Evolutionary conservation across 176 grass and related monocot genomes (phyloP), one percentile per base, ranked within the genome.

Genomic region (Oryza longistaminata): DNA sequence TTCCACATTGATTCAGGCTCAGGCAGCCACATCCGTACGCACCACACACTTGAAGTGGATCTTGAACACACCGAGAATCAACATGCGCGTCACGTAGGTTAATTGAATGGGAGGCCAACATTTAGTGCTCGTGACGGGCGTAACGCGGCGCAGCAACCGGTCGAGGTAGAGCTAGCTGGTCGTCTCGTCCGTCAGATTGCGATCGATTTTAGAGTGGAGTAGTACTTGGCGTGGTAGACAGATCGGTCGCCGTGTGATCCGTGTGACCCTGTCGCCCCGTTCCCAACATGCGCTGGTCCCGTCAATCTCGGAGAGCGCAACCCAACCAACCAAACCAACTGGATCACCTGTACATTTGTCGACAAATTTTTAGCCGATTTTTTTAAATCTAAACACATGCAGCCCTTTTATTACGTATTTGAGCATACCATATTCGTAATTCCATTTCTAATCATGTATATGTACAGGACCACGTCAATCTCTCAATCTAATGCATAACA

Each of bases 81-180:
- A 0, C 66, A 69, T 15, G 65, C 48, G 6, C 4, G 21, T 58
- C 70, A 7, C 15, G 46, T 33, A 11, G 34, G 39, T 29, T 31
- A 31, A 31, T 31, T 24, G 37, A 15, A 35, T 19, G 60, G 60
- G 37, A 8, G 17, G 39, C 43, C 43, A 53, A 66, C 75, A 85
- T 88, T 80, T 62, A 81, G 5, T 83, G 44, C 74, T 80, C 88
- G 77, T 90, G 88, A 90, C 39, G 48, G 75, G 27, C 39, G 67
- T 83, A 81, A 85, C 42, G 71, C 71, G 64, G 53, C 17, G 87
- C 82, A 85, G 77, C 82, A 3, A 26, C 79, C 68, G 39, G 24
- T 29, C 3, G 26, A 7, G 7, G 16, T 35, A 35, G 49, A 71
- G 7, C 52, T n/a, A n/a, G 29, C 29, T 31, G 37, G 17, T 6